Conservation (phyloP, 2,329 filamentous ascomycete species). For the Pseudopyricularia javanii region DNA sequence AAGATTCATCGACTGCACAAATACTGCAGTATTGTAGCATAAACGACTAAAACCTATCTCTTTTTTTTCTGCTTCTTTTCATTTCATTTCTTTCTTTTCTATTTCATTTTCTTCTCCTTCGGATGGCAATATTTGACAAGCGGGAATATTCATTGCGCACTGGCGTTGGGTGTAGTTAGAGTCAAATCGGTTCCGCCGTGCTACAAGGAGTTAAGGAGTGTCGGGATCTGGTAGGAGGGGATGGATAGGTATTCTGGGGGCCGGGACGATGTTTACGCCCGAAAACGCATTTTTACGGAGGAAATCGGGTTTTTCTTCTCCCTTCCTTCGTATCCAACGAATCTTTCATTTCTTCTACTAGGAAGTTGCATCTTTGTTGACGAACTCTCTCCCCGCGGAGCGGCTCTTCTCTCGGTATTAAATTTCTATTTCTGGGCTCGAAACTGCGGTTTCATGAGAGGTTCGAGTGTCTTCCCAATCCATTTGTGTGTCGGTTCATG, state of each 20-base stretch:
- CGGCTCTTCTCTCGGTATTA: too few species aligned
- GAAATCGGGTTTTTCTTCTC: not conserved
- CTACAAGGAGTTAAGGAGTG: not conserved
- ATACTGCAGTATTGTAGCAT: not conserved
- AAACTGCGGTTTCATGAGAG: too few species aligned
- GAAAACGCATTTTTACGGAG: not conserved
- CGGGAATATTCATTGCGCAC: not conserved
- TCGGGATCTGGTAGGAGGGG: too few species aligned
- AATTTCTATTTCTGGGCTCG: too few species aligned
- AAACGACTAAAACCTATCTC: conserved; percentile 5
- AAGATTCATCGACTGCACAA: not conserved
- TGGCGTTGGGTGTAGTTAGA: not conserved
- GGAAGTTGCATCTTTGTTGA: not conserved
- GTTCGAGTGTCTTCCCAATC: too few species aligned
- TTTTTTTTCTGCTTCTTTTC: conserved; percentile 1
- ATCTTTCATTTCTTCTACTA: not conserved
- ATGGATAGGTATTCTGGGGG: not conserved
- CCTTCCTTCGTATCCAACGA: not conserved
- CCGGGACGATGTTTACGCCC: not conserved
- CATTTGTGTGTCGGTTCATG: too few species aligned
- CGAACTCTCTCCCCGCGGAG: too few species aligned
- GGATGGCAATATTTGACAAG: not conserved
- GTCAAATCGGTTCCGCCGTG: not conserved
- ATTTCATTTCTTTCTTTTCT: too few species aligned
- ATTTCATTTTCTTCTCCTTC: too few species aligned